Evolutionary conservation across 495 filamentous ascomycete genomes (phyloP).

Genomic region (Aspergillus haitiensis): DNA sequence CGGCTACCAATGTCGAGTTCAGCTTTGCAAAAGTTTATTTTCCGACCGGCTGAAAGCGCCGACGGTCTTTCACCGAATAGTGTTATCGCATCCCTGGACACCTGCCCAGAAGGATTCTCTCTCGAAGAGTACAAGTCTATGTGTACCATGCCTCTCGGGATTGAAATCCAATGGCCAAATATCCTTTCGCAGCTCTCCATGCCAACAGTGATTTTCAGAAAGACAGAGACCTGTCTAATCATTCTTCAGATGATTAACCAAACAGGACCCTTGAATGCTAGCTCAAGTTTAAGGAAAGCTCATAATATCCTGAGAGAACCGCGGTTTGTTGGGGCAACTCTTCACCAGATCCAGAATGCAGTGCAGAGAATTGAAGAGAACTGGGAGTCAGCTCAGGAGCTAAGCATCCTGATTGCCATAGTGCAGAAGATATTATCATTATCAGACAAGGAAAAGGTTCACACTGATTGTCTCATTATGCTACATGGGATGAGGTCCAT

Average conservation of each 20-base stretch:
- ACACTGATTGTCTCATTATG: slow-evolving; percentile 7
- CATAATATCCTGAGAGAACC: slow-evolving; percentile 34
- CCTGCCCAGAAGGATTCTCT: slow-evolving; percentile 42
- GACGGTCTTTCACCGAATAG: slow-evolving; percentile 34
- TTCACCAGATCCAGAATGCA: slow-evolving; percentile 26
- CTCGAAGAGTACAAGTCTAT: slow-evolving; percentile 55
- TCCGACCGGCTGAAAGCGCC: slow-evolving; percentile 25
- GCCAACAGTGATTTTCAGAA: slow-evolving; percentile 48
- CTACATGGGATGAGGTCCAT: slow-evolving; percentile 15
- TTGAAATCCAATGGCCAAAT: slow-evolving; percentile 56
- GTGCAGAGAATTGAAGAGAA: slow-evolving; percentile 43
- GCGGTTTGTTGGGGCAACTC: slow-evolving; percentile 23
- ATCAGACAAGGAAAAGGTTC: slow-evolving; percentile 18
- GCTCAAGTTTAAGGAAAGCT: slow-evolving; percentile 19
- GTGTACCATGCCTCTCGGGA: slow-evolving; percentile 46
- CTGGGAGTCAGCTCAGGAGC: slow-evolving; percentile 47
- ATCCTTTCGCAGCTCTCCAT: slow-evolving; percentile 51
- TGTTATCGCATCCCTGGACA: slow-evolving; percentile 47
- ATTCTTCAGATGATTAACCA: slow-evolving; percentile 53
- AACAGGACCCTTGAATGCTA: slow-evolving; percentile 36
- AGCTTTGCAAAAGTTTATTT: slow-evolving; percentile 37
- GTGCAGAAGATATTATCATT: slow-evolving; percentile 40
- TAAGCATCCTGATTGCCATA: slow-evolving; percentile 38
- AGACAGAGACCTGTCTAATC: slow-evolving; percentile 44
- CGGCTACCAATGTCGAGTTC: slow-evolving; percentile 28